phyloP scores from a whole-genome alignment of 73 alveolate genomes.

The Uronychia setigera region DNA sequence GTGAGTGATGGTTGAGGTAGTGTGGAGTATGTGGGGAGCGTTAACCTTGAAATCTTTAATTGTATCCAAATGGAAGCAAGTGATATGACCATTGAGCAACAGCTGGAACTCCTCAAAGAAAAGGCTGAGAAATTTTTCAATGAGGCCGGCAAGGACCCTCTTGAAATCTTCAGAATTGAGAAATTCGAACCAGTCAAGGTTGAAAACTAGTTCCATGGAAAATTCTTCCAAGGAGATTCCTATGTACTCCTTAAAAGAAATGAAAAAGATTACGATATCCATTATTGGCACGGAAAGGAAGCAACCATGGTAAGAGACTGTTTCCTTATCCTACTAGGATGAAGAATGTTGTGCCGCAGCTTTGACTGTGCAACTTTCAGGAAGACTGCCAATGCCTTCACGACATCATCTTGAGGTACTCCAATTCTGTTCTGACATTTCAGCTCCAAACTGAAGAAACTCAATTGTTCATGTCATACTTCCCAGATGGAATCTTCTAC shows the following conservation, averaged over 20 bases:
- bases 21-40: no score
- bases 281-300: slow-evolving; percentile 68
- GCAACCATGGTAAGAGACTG: slow-evolving; percentile 45
- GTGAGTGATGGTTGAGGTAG: no score
- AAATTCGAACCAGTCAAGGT: slow-evolving; percentile 52
- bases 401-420: slow-evolving; percentile 60
- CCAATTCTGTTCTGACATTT: background rate
- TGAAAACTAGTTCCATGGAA: slow-evolving; percentile 42
- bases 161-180: slow-evolving; percentile 62
- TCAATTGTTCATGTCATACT: slow-evolving; percentile 48
- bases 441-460: slow-evolving; percentile 49
- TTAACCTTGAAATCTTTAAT: background rate
- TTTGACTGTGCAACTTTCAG: slow-evolving; percentile 56
- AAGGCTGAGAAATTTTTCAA: slow-evolving; percentile 61
- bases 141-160: slow-evolving; percentile 42
- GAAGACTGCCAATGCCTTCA: slow-evolving; percentile 15
- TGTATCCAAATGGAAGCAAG: background rate
- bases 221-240: slow-evolving; percentile 66
- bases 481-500: slow-evolving; percentile 54
- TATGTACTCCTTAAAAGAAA: slow-evolving; percentile 45
- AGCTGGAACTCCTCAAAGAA: slow-evolving; percentile 1
- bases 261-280: slow-evolving; percentile 55
- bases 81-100: background rate
- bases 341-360: slow-evolving; percentile 68
- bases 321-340: slow-evolving; percentile 32